phyloP scores from a whole-genome alignment of 73 alveolate species.

The Paramecium caudatum region DNA sequence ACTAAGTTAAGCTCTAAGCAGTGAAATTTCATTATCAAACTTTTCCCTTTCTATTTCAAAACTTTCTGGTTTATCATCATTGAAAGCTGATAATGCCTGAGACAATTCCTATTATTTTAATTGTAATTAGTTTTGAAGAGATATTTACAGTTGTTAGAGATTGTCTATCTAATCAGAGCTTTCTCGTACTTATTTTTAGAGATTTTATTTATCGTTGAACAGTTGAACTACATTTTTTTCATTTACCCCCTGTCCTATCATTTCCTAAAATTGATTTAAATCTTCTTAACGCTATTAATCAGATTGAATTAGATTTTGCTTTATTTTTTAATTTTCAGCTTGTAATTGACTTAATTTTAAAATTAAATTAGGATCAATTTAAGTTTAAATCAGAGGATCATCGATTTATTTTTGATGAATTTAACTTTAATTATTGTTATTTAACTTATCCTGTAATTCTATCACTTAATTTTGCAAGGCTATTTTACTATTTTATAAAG shows the following conservation, averaged over 20 bases:
- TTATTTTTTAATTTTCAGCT: neutral
- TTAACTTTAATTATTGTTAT: neutral
- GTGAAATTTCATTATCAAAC: too few species aligned
- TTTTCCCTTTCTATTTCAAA: too few species aligned
- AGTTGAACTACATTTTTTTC: neutral
- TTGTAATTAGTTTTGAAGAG: neutral
- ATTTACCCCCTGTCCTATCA: neutral
- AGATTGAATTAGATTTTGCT: neutral
- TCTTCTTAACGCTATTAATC: slow-evolving; percentile 44
- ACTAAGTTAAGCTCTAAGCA: too few species aligned
- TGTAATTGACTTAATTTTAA: slow-evolving; percentile 28
- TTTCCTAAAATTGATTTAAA: neutral
- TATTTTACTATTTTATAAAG: neutral
- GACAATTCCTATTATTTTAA: neutral
- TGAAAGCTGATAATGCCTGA: neutral
- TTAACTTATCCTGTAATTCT: neutral
- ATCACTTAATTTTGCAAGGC: neutral
- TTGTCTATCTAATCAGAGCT: neutral
- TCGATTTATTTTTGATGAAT: too few species aligned
- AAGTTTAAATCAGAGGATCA: too few species aligned
- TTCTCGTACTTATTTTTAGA: neutral
- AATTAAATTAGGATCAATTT: neutral
- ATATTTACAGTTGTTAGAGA: neutral
- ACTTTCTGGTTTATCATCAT: too few species aligned
- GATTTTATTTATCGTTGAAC: neutral